phyloP scores from a whole-genome alignment of 1,284 basidiomycete genomes.

The Naganishia sp. region DNA sequence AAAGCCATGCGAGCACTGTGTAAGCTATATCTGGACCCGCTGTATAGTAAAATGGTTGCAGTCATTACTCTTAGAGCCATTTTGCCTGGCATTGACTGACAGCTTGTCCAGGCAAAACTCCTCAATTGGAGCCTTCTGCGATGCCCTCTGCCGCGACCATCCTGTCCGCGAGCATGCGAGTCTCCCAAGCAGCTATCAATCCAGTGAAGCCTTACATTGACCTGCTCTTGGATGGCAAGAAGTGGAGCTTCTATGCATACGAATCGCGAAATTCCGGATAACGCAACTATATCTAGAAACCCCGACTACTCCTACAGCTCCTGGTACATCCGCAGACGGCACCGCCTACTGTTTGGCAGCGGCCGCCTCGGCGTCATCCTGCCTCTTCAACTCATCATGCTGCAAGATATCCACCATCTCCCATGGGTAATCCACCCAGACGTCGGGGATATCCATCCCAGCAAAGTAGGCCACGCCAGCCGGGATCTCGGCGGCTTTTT shows the following conservation, averaged over 20 bases:
- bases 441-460: slow-evolving; percentile 53
- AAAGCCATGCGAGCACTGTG: too few relatives aligned
- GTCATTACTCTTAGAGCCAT: too few relatives aligned
- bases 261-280: not conserved
- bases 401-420: slow-evolving; percentile 35
- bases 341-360: slow-evolving; percentile 9
- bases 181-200: too few relatives aligned
- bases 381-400: slow-evolving; percentile 35
- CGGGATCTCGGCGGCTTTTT: slow-evolving; percentile 74
- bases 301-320: not conserved
- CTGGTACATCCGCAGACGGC: not conserved
- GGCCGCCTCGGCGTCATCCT: slow-evolving; percentile 29
- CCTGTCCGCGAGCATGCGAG: too few relatives aligned
- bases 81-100: too few relatives aligned
- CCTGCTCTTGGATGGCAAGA: too few relatives aligned
- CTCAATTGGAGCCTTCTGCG: too few relatives aligned
- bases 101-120: too few relatives aligned
- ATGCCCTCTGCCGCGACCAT: too few relatives aligned
- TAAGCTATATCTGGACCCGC: too few relatives aligned
- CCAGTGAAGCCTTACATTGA: too few relatives aligned
- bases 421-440: slow-evolving; percentile 56
- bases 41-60: too few relatives aligned
- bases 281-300: slow-evolving; percentile 1
- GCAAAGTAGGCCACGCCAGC: slow-evolving; percentile 51
- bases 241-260: not conserved